Conservation (phyloP, 495 filamentous ascomycete species). For the Cryomyces antarcticus region DNA sequence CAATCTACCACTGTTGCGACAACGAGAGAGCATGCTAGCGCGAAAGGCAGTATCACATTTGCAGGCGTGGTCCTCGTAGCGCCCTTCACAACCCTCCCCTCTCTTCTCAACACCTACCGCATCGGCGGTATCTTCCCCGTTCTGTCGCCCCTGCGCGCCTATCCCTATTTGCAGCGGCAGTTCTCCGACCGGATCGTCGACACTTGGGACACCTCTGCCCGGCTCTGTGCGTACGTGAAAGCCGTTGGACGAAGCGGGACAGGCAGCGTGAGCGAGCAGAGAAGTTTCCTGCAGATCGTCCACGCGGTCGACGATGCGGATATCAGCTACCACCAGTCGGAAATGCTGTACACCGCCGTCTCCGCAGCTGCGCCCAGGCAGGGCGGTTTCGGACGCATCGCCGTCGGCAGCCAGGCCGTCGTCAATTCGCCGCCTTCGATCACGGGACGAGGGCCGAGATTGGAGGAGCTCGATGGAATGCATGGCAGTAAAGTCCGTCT, state of each 20-base stretch:
- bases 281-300: slow-evolving; percentile 10
- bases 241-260: slow-evolving; percentile 4
- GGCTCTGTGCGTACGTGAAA: slow-evolving; percentile 19
- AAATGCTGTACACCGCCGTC: slow-evolving; percentile 10
- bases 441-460: neutral
- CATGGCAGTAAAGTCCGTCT: neutral
- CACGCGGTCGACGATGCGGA: slow-evolving; percentile 17
- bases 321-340: slow-evolving; percentile 14
- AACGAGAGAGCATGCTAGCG: neutral
- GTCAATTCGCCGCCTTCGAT: too few relatives aligned
- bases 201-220: slow-evolving; percentile 31
- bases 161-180: slow-evolving; percentile 26
- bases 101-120: slow-evolving; percentile 49
- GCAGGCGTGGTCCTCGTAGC: slow-evolving; percentile 59
- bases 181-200: slow-evolving; percentile 32
- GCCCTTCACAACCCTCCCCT: slow-evolving; percentile 53
- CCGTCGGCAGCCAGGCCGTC: too few relatives aligned
- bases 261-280: slow-evolving; percentile 18
- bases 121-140: slow-evolving; percentile 60
- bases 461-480: neutral
- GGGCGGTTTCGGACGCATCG: too few relatives aligned
- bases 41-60: slow-evolving; percentile 19
- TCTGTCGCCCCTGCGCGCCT: slow-evolving; percentile 46
- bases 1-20: too few relatives aligned
- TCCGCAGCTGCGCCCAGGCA: neutral